A percentile compares a stretch with the other conserved stretches of the same genome.
phyloP scores from a whole-genome alignment of 352 stramenopile species.

The Pythium biforme region DNA sequence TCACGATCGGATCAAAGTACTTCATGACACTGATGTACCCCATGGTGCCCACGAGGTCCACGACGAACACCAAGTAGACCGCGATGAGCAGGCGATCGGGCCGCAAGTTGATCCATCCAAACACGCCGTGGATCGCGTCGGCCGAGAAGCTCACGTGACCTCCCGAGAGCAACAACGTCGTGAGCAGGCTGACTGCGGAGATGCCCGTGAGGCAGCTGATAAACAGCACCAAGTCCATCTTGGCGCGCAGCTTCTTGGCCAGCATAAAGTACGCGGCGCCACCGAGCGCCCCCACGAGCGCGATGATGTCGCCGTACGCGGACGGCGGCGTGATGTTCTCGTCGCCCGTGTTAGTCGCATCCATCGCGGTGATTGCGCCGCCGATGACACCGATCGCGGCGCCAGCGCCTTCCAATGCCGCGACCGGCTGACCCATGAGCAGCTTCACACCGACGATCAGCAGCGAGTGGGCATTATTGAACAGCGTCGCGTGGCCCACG shows the following conservation, averaged over 20 bases:
- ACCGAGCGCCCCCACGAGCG: conserved; percentile 61
- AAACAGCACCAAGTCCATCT: conserved; percentile 77
- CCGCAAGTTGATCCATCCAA: conserved; percentile 75
- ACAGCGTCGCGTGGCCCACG: conserved; percentile 78
- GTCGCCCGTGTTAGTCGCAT: conserved; percentile 32
- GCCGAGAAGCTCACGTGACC: conserved; percentile 60
- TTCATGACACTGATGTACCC: conserved; percentile 92
- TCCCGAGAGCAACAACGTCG: conserved; percentile 59
- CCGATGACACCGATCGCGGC: conserved; percentile 69
- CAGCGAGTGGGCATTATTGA: conserved; percentile 83
- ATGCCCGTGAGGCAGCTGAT: conserved; percentile 56
- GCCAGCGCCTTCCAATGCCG: conserved; percentile 60
- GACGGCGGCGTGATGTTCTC: conserved; percentile 51
- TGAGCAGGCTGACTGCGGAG: conserved; percentile 51
- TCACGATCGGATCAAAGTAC: conserved; percentile 91
- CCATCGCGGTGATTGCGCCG: conserved; percentile 67
- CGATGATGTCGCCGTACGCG: conserved; percentile 62
- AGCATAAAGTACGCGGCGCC: conserved; percentile 77
- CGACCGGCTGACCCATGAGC: conserved; percentile 50
- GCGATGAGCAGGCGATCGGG: conserved; percentile 63
- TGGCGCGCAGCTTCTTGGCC: conserved; percentile 70
- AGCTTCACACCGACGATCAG: conserved; percentile 78
- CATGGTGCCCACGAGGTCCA: conserved; percentile 86
- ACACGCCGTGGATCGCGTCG: conserved; percentile 66
- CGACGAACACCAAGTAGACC: conserved; percentile 84